Conservation (phyloP, 2,329 filamentous ascomycete species). For the Furcasterigmium furcatum region DNA sequence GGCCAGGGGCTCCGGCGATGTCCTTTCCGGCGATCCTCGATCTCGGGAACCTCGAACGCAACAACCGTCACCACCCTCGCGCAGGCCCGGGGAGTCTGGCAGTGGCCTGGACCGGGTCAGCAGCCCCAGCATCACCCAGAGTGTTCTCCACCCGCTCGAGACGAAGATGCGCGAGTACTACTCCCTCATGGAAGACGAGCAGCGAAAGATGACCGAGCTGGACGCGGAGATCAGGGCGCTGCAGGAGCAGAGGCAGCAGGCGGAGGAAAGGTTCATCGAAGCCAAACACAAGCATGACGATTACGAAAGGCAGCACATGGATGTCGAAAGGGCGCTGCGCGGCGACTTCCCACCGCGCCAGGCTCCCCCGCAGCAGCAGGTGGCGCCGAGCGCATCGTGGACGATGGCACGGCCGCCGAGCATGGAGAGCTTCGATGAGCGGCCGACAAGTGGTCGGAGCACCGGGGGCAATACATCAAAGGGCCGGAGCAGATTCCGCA, state of each 20-base stretch:
- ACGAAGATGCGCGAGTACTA: slow-evolving; percentile 41
- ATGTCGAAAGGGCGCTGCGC: slow-evolving; percentile 37
- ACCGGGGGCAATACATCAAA: background rate
- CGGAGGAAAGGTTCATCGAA: slow-evolving; percentile 37
- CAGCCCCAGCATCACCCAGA: slow-evolving; percentile 37
- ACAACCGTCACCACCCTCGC: slow-evolving; percentile 3
- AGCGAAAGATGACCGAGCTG: slow-evolving; percentile 35
- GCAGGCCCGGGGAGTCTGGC: slow-evolving; percentile 8
- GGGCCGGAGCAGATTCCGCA: background rate
- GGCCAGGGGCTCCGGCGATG: background rate
- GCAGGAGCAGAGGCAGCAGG: slow-evolving; percentile 34
- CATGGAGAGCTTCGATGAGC: slow-evolving; percentile 5
- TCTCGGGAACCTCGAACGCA: slow-evolving; percentile 4
- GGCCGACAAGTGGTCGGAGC: background rate
- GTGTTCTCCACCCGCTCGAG: slow-evolving; percentile 40
- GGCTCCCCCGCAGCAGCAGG: slow-evolving; percentile 6
- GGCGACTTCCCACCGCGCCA: slow-evolving; percentile 24
- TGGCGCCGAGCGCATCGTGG: slow-evolving; percentile 1
- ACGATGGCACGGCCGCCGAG: slow-evolving; percentile 1
- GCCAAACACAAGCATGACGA: slow-evolving; percentile 41
- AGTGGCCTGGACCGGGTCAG: slow-evolving; percentile 35
- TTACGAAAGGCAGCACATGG: slow-evolving; percentile 35
- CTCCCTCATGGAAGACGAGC: slow-evolving; percentile 34
- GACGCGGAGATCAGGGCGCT: slow-evolving; percentile 38
- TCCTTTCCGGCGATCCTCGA: background rate